These are phyloP conservation scores for Cucurbita argyrosperma DNA, from an alignment of 306 rosid genomes.

Conservation along the genomic window DNA sequence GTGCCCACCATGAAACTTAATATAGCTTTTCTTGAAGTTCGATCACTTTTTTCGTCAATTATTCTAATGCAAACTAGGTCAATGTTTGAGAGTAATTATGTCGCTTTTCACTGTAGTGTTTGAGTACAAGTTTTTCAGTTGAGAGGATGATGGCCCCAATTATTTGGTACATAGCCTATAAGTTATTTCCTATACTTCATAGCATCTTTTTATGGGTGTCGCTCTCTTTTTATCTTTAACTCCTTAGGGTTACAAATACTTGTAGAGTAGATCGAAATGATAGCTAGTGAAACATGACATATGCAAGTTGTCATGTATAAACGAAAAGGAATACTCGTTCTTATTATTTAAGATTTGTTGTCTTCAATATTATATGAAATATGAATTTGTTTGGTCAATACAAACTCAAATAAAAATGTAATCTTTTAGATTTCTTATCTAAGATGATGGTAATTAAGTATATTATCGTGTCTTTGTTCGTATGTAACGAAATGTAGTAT, in stretches of 20 bases:
- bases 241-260: not conserved
- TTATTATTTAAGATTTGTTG: too few species aligned
- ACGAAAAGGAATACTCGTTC: not conserved
- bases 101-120: too few species aligned
- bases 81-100: too few species aligned
- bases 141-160: not conserved
- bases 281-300: not conserved
- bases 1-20: too few species aligned
- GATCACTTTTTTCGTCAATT: too few species aligned
- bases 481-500: not conserved
- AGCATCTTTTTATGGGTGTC: not conserved
- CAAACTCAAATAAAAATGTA: too few species aligned
- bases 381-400: too few species aligned
- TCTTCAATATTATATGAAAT: too few species aligned
- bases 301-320: not conserved
- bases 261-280: not conserved
- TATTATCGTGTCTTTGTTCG: too few species aligned
- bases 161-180: not conserved
- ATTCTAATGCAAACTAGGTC: not conserved
- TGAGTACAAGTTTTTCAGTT: not conserved
- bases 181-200: not conserved
- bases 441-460: too few species aligned
- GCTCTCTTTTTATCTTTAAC: not conserved
- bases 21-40: too few species aligned
- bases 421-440: too few species aligned